Percentiles rank a stretch among this genome's conserved stretches.
Evolutionary conservation across 2,329 filamentous ascomycete genomes (phyloP).

Genomic region (Bipolaris victoriae): DNA sequence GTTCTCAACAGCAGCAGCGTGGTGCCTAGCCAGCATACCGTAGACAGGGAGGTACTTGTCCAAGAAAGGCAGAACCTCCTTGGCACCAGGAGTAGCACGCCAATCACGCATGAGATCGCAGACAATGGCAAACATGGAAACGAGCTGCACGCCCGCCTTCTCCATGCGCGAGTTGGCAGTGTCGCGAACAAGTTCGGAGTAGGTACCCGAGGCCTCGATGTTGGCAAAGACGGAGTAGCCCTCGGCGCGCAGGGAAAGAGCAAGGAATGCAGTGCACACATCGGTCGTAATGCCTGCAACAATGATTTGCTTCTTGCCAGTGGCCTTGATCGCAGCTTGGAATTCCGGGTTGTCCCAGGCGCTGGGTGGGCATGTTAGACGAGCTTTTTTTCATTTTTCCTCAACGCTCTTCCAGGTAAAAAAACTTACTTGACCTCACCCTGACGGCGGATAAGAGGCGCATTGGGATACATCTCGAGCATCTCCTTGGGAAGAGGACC

Average conservation of each 20-base stretch:
- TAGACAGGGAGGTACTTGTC: conserved; percentile 70
- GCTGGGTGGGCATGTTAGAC: conserved; percentile 25
- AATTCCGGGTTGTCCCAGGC: conserved; percentile 79
- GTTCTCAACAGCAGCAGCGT: conserved; percentile 65
- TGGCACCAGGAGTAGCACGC: conserved; percentile 60
- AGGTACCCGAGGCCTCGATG: conserved; percentile 73
- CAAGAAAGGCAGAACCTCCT: conserved; percentile 67
- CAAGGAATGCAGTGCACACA: conserved; percentile 76
- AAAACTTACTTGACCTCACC: conserved; percentile 68
- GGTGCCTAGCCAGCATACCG: conserved; percentile 66
- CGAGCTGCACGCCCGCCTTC: conserved; percentile 68
- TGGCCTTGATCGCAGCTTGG: conserved; percentile 67
- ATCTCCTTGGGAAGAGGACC: conserved; percentile 74
- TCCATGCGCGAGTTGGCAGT: conserved; percentile 72
- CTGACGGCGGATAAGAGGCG: conserved; percentile 69
- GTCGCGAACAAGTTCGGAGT: conserved; percentile 64
- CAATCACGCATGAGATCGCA: conserved; percentile 75
- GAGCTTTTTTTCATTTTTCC: not conserved
- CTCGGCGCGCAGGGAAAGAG: conserved; percentile 71
- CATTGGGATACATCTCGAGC: conserved; percentile 68
- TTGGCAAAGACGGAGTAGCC: conserved; percentile 78
- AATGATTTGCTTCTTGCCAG: conserved; percentile 72
- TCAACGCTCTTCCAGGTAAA: not conserved
- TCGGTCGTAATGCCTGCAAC: conserved; percentile 76
- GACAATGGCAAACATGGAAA: conserved; percentile 67